phyloP scores from a whole-genome alignment of 805 yeast species.

The Lachancea quebecensis region DNA sequence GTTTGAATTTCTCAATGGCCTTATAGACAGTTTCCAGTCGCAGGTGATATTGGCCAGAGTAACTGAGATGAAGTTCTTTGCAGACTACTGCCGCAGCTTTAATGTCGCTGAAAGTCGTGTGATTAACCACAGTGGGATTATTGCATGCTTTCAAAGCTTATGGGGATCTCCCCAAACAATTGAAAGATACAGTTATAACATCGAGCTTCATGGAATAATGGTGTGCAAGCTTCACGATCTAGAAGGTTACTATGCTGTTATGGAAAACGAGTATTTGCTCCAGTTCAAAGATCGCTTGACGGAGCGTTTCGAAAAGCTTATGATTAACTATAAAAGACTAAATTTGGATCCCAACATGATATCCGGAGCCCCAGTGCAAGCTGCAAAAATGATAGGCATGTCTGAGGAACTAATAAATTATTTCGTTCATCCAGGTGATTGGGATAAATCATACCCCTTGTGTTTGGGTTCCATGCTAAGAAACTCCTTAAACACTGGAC shows the following conservation, averaged over 20 bases:
- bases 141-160: slow-evolving; percentile 26
- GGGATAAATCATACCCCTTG: slow-evolving; percentile 30
- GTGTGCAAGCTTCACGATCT: slow-evolving; percentile 33
- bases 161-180: slow-evolving; percentile 26
- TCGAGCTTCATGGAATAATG: slow-evolving; percentile 32
- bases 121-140: slow-evolving; percentile 28
- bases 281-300: slow-evolving; percentile 30
- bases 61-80: slow-evolving; percentile 29
- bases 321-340: slow-evolving; percentile 20
- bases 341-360: slow-evolving; percentile 23
- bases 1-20: slow-evolving; percentile 27
- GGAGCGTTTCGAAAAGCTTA: slow-evolving; percentile 21
- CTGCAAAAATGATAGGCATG: slow-evolving; percentile 21
- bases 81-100: slow-evolving; percentile 18
- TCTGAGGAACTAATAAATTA: slow-evolving; percentile 20
- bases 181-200: slow-evolving; percentile 19
- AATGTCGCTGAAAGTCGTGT: slow-evolving; percentile 13
- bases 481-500: slow-evolving; percentile 20
- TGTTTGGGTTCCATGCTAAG: slow-evolving; percentile 23
- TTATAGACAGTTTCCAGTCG: slow-evolving; percentile 20
- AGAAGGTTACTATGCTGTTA: slow-evolving; percentile 25
- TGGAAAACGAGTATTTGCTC: slow-evolving; percentile 21
- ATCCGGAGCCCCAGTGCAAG: slow-evolving; percentile 24
- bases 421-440: slow-evolving; percentile 28
- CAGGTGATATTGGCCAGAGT: slow-evolving; percentile 20